phyloP scores from a whole-genome alignment of 306 rosid species.

The Quercus rubra region DNA sequence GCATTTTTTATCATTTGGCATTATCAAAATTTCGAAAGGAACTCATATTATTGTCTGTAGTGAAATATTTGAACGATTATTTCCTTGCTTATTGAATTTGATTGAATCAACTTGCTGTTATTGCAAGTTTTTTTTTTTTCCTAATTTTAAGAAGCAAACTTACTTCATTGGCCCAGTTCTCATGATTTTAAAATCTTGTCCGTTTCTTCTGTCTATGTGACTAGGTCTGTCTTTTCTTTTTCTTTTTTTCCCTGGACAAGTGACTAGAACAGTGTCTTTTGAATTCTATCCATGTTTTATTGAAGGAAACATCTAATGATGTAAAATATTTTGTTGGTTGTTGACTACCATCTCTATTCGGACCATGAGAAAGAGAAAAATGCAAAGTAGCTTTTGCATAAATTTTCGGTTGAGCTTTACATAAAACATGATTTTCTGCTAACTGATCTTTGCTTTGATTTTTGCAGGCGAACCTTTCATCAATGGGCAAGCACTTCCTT shows the following conservation, averaged over 20 bases:
- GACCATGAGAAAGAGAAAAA: not conserved
- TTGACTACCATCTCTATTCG: not conserved
- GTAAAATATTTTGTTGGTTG: not conserved
- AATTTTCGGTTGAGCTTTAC: not conserved
- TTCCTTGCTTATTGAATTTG: not conserved
- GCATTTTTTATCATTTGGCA: not conserved
- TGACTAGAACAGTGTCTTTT: not conserved
- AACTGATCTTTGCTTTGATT: conserved; percentile 10
- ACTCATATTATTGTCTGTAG: not conserved
- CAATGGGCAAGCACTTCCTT: conserved; percentile 85
- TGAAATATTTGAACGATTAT: not conserved
- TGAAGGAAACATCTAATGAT: not conserved
- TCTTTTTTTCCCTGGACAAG: too few relatives aligned
- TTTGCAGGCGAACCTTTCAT: conserved; percentile 90
- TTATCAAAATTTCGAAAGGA: not conserved
- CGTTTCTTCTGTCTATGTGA: not conserved
- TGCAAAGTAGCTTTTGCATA: not conserved
- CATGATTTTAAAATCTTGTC: not conserved
- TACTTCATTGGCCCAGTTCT: not conserved
- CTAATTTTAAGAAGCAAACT: not conserved
- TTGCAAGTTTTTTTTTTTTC: not conserved
- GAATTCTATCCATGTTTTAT: not conserved
- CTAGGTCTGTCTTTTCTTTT: too few relatives aligned
- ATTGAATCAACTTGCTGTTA: not conserved
- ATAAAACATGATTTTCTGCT: not conserved